phyloP scores from a whole-genome alignment of 768 basidiomycete species.

The Russula griseocarnosa region DNA sequence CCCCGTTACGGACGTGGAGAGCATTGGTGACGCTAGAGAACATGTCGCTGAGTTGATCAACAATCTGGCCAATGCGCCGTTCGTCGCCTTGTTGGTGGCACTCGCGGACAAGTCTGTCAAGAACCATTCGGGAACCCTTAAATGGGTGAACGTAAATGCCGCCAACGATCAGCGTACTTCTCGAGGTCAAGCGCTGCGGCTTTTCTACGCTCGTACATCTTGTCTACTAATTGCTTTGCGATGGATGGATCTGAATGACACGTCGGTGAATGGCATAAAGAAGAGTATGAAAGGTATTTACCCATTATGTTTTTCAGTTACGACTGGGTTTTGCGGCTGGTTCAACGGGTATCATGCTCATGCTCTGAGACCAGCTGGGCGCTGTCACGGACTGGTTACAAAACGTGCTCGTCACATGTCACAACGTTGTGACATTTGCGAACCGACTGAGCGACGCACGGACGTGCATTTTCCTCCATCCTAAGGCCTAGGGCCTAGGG shows the following conservation, averaged over 20 bases:
- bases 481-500: too few relatives aligned
- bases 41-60: slow-evolving; percentile 94
- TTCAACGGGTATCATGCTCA: not conserved
- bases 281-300: not conserved
- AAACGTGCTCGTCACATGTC: too few relatives aligned
- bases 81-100: slow-evolving; percentile 78
- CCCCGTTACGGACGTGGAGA: slow-evolving; percentile 88
- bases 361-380: too few relatives aligned
- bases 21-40: slow-evolving; percentile 80
- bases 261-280: not conserved
- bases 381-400: too few relatives aligned
- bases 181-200: slow-evolving; percentile 93
- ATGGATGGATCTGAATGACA: slow-evolving; percentile 62
- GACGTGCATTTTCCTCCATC: too few relatives aligned
- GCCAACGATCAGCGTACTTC: slow-evolving; percentile 52
- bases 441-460: too few relatives aligned
- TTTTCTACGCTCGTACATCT: slow-evolving; percentile 96
- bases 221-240: slow-evolving; percentile 80
- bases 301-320: slow-evolving; percentile 6
- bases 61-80: slow-evolving; percentile 76
- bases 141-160: not conserved
- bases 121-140: slow-evolving; percentile 3
- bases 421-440: too few relatives aligned
- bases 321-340: not conserved
- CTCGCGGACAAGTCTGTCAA: slow-evolving; percentile 76